These are phyloP conservation scores for Ricinus communis DNA, from an alignment of 345 rosid genomes.

Conservation along the genomic window DNA sequence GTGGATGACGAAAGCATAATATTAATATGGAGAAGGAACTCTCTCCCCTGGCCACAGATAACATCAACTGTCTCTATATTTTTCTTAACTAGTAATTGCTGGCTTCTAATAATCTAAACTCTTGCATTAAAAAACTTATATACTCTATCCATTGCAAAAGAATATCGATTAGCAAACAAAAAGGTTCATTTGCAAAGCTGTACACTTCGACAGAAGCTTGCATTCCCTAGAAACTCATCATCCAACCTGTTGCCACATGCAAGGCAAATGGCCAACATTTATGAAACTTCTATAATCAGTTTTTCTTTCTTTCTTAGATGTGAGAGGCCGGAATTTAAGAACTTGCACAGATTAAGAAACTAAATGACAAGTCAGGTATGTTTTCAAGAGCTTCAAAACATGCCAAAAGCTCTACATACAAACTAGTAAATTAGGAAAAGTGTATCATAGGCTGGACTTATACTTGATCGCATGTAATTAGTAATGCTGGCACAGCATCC, in stretches of 20 bases:
- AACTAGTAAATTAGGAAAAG: not conserved
- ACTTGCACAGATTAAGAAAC: not conserved
- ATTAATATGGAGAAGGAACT: not conserved
- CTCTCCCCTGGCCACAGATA: not conserved
- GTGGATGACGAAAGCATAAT: not conserved
- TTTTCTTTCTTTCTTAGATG: not conserved
- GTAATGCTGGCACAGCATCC: slow-evolving; percentile 60
- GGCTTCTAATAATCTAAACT: not conserved
- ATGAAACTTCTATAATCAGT: not conserved
- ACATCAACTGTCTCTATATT: not conserved
- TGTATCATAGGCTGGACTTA: slow-evolving; percentile 24
- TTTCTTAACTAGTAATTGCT: too few species aligned
- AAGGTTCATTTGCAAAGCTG: not conserved
- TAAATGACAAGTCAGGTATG: not conserved
- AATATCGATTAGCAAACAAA: not conserved
- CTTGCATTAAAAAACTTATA: too few species aligned
- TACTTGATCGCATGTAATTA: slow-evolving; percentile 86
- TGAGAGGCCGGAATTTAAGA: not conserved
- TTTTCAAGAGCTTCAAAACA: slow-evolving; percentile 3
- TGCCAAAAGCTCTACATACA: slow-evolving; percentile 7
- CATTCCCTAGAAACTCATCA: slow-evolving; percentile 6
- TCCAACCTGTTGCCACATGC: not conserved
- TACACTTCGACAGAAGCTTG: not conserved
- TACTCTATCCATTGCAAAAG: not conserved
- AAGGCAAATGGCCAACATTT: not conserved